Evolutionary conservation across 306 rosid genomes (phyloP).

Genomic region (Glycine tomentella): DNA sequence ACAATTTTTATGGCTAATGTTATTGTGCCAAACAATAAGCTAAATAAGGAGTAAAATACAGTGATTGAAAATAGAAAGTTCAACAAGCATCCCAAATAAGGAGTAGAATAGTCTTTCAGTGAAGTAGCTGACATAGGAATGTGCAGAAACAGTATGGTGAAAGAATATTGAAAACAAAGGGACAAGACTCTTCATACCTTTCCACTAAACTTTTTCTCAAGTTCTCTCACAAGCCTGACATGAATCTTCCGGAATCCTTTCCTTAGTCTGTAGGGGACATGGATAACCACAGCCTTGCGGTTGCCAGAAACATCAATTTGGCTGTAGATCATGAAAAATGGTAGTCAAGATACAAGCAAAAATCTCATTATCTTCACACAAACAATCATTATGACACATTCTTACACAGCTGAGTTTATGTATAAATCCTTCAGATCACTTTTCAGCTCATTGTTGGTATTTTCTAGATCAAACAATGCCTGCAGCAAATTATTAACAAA

Average conservation of each 20-base stretch:
- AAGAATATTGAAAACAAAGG: background rate
- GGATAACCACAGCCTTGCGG: slow-evolving; percentile 83
- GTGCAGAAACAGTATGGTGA: no score
- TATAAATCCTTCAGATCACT: slow-evolving; percentile 93
- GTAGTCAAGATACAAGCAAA: background rate
- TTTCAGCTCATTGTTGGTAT: slow-evolving; percentile 82
- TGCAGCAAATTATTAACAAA: slow-evolving; percentile 29
- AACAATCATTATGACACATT: background rate
- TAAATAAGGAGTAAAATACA: background rate
- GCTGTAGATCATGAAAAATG: slow-evolving; percentile 51
- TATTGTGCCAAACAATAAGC: background rate
- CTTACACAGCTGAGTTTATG: slow-evolving; percentile 86
- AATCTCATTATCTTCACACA: background rate
- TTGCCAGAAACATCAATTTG: slow-evolving; percentile 78
- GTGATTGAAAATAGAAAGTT: background rate
- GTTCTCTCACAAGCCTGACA: slow-evolving; percentile 86
- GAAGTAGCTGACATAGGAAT: no score
- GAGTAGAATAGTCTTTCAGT: no score
- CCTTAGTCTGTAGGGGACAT: slow-evolving; percentile 79
- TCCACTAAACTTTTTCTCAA: slow-evolving; percentile 91
- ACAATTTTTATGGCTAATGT: background rate
- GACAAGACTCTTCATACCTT: slow-evolving; percentile 57
- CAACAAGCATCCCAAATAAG: no score
- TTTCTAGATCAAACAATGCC: slow-evolving; percentile 83
- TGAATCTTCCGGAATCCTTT: slow-evolving; percentile 84